A percentile compares a stretch with the other conserved stretches of the same genome.
Conservation (phyloP, 148 eudicot species). For the Mesembryanthemum crystallinum region DNA sequence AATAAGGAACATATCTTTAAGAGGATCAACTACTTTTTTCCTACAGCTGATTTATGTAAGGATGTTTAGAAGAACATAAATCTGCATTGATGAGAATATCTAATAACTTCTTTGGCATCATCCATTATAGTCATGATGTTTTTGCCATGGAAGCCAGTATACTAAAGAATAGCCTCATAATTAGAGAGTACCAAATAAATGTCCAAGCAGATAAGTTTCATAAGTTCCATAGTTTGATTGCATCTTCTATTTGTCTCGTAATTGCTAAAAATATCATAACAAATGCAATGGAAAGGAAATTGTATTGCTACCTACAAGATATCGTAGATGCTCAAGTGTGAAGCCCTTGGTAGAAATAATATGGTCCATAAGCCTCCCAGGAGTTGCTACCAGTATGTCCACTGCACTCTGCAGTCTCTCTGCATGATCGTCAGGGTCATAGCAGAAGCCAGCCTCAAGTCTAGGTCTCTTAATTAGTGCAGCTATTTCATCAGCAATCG, state of each 20-base stretch:
- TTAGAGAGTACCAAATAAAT: not conserved
- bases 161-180: not conserved
- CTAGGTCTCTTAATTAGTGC: constrained; percentile 60
- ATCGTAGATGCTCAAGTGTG: constrained; percentile 82
- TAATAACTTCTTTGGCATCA: no score
- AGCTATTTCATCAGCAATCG: constrained; percentile 78
- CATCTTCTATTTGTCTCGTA: not conserved
- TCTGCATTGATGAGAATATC: not conserved
- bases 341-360: constrained; percentile 81
- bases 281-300: constrained; percentile 10
- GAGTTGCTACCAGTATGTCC: constrained; percentile 93
- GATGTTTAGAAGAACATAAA: not conserved
- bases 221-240: not conserved
- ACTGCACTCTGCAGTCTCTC: constrained; percentile 57
- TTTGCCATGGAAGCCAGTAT: not conserved
- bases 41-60: not conserved
- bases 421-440: constrained; percentile 63
- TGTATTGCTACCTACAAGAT: constrained; percentile 59
- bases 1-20: not conserved
- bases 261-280: not conserved
- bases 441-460: constrained; percentile 57
- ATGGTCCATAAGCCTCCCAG: constrained; percentile 97
- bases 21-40: not conserved
- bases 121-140: not conserved
- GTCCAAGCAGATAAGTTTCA: not conserved